A percentile compares a stretch with the other conserved stretches of the same genome.
Evolutionary conservation across 1,139 yeast genomes (phyloP).

Genomic region (Suhomyces yuchorum): DNA sequence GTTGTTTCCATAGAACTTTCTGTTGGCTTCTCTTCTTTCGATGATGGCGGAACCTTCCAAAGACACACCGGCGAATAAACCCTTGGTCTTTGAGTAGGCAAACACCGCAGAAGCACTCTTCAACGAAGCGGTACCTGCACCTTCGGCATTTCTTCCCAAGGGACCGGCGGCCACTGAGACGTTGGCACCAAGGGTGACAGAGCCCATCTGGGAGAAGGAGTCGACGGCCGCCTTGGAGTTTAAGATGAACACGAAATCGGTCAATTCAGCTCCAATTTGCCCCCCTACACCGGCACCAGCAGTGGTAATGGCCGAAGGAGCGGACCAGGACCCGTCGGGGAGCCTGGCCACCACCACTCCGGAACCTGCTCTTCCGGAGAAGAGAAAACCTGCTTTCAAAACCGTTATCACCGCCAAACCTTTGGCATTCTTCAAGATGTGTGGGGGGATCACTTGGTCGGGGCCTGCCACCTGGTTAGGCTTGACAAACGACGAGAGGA

Average conservation of each 20-base stretch:
- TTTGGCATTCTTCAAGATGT: slow-evolving; percentile 82
- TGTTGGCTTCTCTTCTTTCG: slow-evolving; percentile 95
- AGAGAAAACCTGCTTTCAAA: slow-evolving; percentile 91
- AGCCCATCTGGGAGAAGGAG: slow-evolving; percentile 91
- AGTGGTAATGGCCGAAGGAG: slow-evolving; percentile 92
- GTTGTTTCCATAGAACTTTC: slow-evolving; percentile 86
- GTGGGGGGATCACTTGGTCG: slow-evolving; percentile 88
- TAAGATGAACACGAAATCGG: slow-evolving; percentile 93
- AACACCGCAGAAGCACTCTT: slow-evolving; percentile 89
- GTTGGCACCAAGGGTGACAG: slow-evolving; percentile 93
- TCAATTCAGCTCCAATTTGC: slow-evolving; percentile 92
- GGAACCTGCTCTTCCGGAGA: slow-evolving; percentile 96
- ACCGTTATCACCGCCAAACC: slow-evolving; percentile 92
- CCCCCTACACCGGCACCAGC: slow-evolving; percentile 99
- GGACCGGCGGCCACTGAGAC: slow-evolving; percentile 99
- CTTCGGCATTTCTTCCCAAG: slow-evolving; percentile 95
- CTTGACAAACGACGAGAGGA: slow-evolving; percentile 84
- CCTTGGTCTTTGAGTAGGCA: slow-evolving; percentile 93
- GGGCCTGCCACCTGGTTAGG: slow-evolving; percentile 96
- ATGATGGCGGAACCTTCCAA: slow-evolving; percentile 93
- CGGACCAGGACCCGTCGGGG: slow-evolving; percentile 97
- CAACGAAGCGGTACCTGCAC: slow-evolving; percentile 92
- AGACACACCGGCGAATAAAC: slow-evolving; percentile 95
- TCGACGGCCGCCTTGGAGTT: slow-evolving; percentile 88
- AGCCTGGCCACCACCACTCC: slow-evolving; percentile 93